Conservation (phyloP, 805 yeast species). For the Kazachstania martiniae region DNA sequence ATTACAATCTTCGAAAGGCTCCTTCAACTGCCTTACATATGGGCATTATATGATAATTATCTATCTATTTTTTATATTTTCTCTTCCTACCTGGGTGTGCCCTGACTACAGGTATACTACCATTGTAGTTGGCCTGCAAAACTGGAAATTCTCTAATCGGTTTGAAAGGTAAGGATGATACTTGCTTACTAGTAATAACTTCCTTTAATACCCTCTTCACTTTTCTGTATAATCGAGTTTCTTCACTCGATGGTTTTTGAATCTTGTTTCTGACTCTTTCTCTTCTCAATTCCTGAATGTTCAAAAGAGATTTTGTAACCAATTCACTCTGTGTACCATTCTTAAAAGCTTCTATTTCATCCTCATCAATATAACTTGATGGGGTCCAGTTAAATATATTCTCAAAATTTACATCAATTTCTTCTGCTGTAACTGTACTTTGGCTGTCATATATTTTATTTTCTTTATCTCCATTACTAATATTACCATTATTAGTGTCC, state of each 20-base stretch:
- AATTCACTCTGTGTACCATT: conserved; percentile 33
- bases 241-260: conserved; percentile 34
- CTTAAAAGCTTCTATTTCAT: conserved; percentile 39
- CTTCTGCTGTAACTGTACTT: conserved; percentile 1
- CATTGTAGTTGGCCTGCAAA: conserved; percentile 60
- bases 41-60: no score
- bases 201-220: conserved; percentile 37
- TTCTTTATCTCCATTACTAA: neutral
- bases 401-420: conserved; percentile 24
- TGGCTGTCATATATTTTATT: no score
- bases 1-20: no score
- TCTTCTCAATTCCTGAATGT: conserved; percentile 41
- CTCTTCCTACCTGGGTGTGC: conserved; percentile 22
- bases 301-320: conserved; percentile 35
- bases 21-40: no score
- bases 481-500: conserved; percentile 1
- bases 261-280: conserved; percentile 29
- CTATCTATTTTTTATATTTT: conserved; percentile 16
- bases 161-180: no score
- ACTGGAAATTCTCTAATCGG: conserved; percentile 49
- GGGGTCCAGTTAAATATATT: conserved; percentile 43
- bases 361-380: conserved; percentile 36
- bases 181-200: conserved; percentile 30
- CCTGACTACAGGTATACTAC: conserved; percentile 59
- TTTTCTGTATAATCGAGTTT: conserved; percentile 33